Evolutionary conservation across 169 alveolate species (phyloP).

Genomic region (Cryptosporidium tyzzeri): DNA sequence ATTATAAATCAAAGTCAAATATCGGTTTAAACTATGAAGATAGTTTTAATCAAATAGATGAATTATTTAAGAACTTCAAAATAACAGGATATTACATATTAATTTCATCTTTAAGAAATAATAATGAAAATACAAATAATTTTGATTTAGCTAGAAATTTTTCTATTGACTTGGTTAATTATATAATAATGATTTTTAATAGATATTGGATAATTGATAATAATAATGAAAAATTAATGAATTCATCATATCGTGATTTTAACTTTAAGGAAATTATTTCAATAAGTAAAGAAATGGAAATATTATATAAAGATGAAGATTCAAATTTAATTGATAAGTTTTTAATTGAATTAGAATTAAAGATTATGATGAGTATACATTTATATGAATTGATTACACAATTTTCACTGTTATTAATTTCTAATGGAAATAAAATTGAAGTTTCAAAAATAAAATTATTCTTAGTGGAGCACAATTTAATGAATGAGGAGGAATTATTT

Average conservation of each 20-base stretch:
- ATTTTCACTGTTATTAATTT: neutral
- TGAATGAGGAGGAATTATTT: neutral
- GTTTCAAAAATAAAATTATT: neutral
- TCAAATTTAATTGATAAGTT: neutral
- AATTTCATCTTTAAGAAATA: neutral
- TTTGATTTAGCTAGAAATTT: neutral
- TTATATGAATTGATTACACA: conserved; percentile 10
- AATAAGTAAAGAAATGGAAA: neutral
- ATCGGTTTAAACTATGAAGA: neutral
- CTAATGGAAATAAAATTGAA: neutral
- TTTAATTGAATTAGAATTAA: neutral
- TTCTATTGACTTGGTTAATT: neutral
- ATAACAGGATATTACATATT: neutral
- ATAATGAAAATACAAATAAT: neutral
- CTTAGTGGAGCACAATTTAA: neutral
- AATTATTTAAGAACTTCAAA: neutral
- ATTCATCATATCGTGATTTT: neutral
- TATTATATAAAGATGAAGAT: neutral
- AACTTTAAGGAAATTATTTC: neutral
- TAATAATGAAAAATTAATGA: neutral
- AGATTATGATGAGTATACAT: conserved; percentile 1
- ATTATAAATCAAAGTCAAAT: neutral
- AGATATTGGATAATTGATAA: neutral
- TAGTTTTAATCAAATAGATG: neutral
- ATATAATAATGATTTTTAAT: neutral